These are phyloP conservation scores for Pholiota conissans DNA, from an alignment of 768 basidiomycete species.

Conservation along the genomic window DNA sequence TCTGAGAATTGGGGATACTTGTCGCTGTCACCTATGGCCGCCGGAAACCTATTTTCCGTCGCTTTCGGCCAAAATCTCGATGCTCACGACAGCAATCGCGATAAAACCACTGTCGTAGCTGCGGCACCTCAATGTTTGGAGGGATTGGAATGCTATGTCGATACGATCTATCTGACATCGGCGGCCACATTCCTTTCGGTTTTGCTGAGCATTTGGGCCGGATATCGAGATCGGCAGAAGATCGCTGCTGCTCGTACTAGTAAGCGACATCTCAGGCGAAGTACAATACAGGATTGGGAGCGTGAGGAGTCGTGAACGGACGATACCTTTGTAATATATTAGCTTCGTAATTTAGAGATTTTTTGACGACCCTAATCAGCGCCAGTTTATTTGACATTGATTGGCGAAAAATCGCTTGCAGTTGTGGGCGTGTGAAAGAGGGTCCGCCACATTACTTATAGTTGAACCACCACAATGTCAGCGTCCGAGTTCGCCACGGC, in stretches of 20 bases:
- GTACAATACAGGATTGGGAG: background rate
- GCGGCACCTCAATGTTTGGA: conserved; percentile 47
- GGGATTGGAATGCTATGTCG: conserved; percentile 61
- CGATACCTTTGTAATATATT: background rate
- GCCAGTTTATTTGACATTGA: too few species aligned
- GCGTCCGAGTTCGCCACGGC: conserved; percentile 13
- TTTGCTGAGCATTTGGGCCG: conserved; percentile 50
- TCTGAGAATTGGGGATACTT: conserved; percentile 88
- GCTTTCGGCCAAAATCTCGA: conserved; percentile 83
- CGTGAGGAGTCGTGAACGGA: background rate
- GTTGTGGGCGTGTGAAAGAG: background rate
- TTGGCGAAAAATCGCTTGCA: too few species aligned
- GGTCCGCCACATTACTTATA: background rate
- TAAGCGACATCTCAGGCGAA: conserved; percentile 1
- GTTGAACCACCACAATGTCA: conserved; percentile 20
- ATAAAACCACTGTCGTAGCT: background rate
- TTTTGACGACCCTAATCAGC: too few species aligned
- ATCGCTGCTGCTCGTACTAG: conserved; percentile 14
- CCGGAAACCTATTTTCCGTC: conserved; percentile 83
- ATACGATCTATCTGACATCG: conserved; percentile 53
- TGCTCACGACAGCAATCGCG: conserved; percentile 45
- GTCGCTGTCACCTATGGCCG: conserved; percentile 70
- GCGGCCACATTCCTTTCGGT: conserved; percentile 46
- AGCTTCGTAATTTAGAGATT: background rate
- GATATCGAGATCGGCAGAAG: conserved; percentile 45